A percentile compares a stretch with the other conserved stretches of the same genome.
phyloP scores from a whole-genome alignment of 1,139 yeast genomes.

The Debaryomyces sp. region DNA sequence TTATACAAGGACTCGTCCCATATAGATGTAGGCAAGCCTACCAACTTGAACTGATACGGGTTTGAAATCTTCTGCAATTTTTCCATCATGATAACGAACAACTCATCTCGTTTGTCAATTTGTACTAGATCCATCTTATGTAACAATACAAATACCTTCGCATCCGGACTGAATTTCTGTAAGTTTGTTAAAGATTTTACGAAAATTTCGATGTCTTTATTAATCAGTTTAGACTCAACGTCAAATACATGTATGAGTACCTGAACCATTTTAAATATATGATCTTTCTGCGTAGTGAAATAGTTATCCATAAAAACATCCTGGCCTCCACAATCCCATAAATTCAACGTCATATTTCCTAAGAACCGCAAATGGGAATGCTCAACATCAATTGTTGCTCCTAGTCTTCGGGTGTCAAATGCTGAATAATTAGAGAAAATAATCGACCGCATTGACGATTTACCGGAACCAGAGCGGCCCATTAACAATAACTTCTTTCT shows the following conservation, averaged over 20 bases:
- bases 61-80: slow-evolving; percentile 76
- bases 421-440: slow-evolving; percentile 96
- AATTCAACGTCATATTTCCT: slow-evolving; percentile 91
- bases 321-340: slow-evolving; percentile 99
- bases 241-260: slow-evolving; percentile 97
- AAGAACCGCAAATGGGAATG: slow-evolving; percentile 91
- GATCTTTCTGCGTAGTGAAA: slow-evolving; percentile 83
- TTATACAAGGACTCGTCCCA: slow-evolving; percentile 97
- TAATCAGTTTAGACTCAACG: slow-evolving; percentile 88
- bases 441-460: slow-evolving; percentile 95
- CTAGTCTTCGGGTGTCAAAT: slow-evolving; percentile 89
- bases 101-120: slow-evolving; percentile 79
- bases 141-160: slow-evolving; percentile 85
- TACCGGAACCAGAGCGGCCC: slow-evolving; percentile 98
- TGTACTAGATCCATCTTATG: slow-evolving; percentile 98
- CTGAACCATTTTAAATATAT: slow-evolving; percentile 93
- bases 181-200: slow-evolving; percentile 80
- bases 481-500: slow-evolving; percentile 49
- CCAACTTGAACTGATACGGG: slow-evolving; percentile 74
- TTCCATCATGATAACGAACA: slow-evolving; percentile 82
- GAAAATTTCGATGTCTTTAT: slow-evolving; percentile 91
- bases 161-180: slow-evolving; percentile 85
- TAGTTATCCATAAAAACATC: slow-evolving; percentile 97
- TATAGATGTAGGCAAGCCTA: slow-evolving; percentile 94
- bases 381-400: slow-evolving; percentile 97